Conservation (phyloP, 306 rosid species). For the Cyamopsis tetragonoloba region DNA sequence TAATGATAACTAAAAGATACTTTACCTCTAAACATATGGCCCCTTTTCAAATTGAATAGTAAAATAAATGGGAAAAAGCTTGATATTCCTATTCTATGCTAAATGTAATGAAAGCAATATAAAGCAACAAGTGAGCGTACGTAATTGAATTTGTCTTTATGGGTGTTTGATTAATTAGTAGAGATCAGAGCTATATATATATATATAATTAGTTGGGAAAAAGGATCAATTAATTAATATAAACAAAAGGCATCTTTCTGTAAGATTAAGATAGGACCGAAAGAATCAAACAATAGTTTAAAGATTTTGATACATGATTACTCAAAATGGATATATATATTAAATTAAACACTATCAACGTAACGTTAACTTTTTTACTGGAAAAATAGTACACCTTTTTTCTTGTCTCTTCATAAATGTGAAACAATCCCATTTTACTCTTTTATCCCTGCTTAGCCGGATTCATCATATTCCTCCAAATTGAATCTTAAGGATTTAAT, state of each 20-base stretch:
- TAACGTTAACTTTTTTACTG: constrained; percentile 24
- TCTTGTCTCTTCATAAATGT: constrained; percentile 25
- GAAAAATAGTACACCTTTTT: constrained; percentile 6
- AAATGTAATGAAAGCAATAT: constrained; percentile 26
- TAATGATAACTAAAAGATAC: background rate
- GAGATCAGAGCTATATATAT: too few species aligned
- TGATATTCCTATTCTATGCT: background rate
- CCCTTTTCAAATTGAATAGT: constrained; percentile 17
- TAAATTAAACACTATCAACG: constrained; percentile 13
- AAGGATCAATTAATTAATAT: too few species aligned
- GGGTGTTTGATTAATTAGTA: constrained; percentile 23
- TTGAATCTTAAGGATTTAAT: background rate
- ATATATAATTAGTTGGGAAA: constrained; percentile 25
- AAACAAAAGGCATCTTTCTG: constrained; percentile 15
- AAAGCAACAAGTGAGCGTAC: constrained; percentile 5
- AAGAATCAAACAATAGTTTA: constrained; percentile 5
- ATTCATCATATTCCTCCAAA: constrained; percentile 6
- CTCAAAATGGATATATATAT: background rate
- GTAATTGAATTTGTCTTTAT: background rate
- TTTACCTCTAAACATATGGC: background rate
- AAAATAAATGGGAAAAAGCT: constrained; percentile 1
- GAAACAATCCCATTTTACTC: constrained; percentile 22
- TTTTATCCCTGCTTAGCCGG: constrained; percentile 1
- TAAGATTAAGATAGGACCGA: constrained; percentile 24
- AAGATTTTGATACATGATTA: constrained; percentile 17